Base-by-base conservation (phyloP, 2,329 filamentous ascomycete species). In the Penicillium sp. region DNA sequence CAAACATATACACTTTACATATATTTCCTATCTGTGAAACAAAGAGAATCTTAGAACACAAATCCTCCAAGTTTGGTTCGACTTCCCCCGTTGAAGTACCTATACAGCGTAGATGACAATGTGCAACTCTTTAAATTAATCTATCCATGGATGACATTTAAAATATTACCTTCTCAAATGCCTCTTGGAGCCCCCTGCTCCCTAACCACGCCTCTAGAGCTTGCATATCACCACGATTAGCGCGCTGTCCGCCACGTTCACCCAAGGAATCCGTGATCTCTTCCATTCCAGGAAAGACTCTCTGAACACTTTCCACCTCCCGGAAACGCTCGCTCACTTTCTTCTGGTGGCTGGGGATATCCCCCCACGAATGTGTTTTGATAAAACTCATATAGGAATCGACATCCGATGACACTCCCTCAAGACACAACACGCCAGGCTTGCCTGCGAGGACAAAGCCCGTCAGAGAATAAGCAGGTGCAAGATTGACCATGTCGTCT, bases 311-410 rank as follows among this genome's bases (percentile, higher is more conserved):
- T 4, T 62, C 88, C 85, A 31, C 69, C 54, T 72, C 64, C 4
- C 69, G 64, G 53, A 67, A 72, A 9, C 68, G 68, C 70, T 86
- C 83, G 63, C 79, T 84, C 36, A 86, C 83, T 60, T 86, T 86
- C 59, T 86, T 86, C 57, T 86, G 83, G 53, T 84, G 77, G 16
- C 81, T 76, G 0, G 83, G 83, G 5, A 86, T 85, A 65, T 86
- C 83, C 0, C 82, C 79, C 83, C 83, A 86, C 49, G 81, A 83
- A 59, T 85, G 80, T 5, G 82, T 85, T 68, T 85, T 85, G 70
- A 86, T 85, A 53, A 82, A 85, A 27, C 76, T 80, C 83, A 86
- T 86, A 59, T 84, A 86, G 9, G 77, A 78, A 52, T 86, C 83
- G 2, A 86, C 77, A 24, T 72, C 65, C 7, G 61, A 45, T 0